Conservation (phyloP, 441 rosid species). For the Jatropha podagrica region DNA sequence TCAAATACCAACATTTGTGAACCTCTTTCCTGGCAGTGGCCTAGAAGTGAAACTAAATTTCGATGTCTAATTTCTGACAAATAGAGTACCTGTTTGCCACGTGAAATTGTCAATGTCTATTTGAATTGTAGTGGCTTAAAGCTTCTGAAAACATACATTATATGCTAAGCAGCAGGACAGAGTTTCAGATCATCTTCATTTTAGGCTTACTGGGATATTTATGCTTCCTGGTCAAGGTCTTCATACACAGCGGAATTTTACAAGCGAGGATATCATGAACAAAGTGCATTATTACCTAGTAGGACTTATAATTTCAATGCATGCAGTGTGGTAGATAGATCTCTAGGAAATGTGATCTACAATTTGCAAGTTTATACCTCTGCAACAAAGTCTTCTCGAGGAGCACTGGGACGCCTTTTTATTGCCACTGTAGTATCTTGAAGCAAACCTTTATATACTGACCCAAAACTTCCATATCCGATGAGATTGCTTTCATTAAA, state of each 20-base stretch:
- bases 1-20: slow-evolving; percentile 57
- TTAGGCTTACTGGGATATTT: neutral
- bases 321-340: neutral
- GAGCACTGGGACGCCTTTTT: slow-evolving; percentile 40
- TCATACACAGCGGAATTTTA: neutral
- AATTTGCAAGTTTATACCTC: slow-evolving; percentile 39
- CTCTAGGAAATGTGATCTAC: neutral
- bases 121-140: neutral
- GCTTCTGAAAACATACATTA: neutral
- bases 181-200: neutral
- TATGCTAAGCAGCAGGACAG: neutral
- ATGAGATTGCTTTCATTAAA: slow-evolving; percentile 47
- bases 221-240: neutral
- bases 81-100: slow-evolving; percentile 41
- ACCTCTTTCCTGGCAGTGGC: slow-evolving; percentile 56
- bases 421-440: slow-evolving; percentile 48
- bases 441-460: slow-evolving; percentile 53
- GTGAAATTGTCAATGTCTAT: slow-evolving; percentile 20
- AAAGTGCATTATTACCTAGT: neutral
- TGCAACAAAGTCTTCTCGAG: slow-evolving; percentile 38
- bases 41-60: slow-evolving; percentile 54
- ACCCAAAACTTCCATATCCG: slow-evolving; percentile 60
- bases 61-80: slow-evolving; percentile 59
- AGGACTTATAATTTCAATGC: neutral
- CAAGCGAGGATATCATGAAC: neutral